Evolutionary conservation across 495 filamentous ascomycete species (phyloP).

Genomic region (Cercophora newfieldiana): DNA sequence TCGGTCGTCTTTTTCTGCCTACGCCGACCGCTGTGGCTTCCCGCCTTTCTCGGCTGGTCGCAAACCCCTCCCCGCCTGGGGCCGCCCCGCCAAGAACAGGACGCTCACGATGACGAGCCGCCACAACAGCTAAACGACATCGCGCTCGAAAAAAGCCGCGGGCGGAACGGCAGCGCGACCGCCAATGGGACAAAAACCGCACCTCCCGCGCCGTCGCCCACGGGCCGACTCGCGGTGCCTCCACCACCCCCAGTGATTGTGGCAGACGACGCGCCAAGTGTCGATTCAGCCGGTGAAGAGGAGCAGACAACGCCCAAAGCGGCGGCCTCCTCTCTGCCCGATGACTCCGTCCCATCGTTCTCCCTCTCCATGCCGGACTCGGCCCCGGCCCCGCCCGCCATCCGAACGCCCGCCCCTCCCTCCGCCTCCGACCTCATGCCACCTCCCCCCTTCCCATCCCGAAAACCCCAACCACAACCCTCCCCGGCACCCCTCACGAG

Average conservation of each 20-base stretch:
- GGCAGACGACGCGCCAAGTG: conserved; percentile 7
- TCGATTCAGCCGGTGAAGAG: conserved; percentile 25
- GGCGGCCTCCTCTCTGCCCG: conserved; percentile 7
- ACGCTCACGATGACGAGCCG: conserved; percentile 4
- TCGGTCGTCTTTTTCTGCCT: conserved; percentile 54
- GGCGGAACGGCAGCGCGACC: neutral
- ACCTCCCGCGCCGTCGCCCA: conserved; percentile 10
- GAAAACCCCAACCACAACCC: conserved; percentile 25
- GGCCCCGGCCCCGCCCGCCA: conserved; percentile 22
- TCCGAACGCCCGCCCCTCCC: conserved; percentile 18
- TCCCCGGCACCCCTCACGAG: conserved; percentile 23
- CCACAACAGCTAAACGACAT: neutral
- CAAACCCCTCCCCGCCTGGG: conserved; percentile 27
- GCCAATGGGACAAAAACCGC: conserved; percentile 10
- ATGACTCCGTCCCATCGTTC: conserved; percentile 38
- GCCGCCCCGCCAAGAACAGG: conserved; percentile 17
- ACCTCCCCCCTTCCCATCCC: conserved; percentile 31
- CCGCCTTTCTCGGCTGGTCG: conserved; percentile 31
- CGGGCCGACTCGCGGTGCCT: conserved; percentile 21
- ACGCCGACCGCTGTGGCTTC: conserved; percentile 45
- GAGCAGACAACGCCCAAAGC: conserved; percentile 48
- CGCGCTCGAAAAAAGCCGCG: neutral
- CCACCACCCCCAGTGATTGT: conserved; percentile 5
- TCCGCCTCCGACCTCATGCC: conserved; percentile 31
- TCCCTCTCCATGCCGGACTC: conserved; percentile 39